Conservation (phyloP, 2,329 filamentous ascomycete species). For the Aureobasidium mangrovei region DNA sequence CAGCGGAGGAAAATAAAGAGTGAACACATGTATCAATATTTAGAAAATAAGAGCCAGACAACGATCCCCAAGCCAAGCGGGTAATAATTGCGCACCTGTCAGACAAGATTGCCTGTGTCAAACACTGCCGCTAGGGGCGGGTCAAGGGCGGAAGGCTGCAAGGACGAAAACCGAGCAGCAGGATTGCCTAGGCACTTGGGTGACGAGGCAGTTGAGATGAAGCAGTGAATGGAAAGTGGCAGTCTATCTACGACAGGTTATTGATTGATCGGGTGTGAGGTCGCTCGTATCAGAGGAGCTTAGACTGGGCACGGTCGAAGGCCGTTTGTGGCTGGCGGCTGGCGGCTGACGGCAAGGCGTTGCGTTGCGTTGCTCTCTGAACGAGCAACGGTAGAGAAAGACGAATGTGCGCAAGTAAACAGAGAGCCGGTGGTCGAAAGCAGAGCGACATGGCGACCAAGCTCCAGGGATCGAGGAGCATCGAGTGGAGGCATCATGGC, state of each 20-base stretch:
- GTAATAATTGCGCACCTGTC: constrained; percentile 7
- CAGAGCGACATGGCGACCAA: too few relatives aligned
- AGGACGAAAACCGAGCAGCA: neutral
- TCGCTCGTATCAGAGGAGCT: constrained; percentile 9
- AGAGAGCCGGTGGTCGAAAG: too few relatives aligned
- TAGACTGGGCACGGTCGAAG: constrained; percentile 4
- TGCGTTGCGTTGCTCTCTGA: too few relatives aligned
- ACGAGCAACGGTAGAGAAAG: too few relatives aligned
- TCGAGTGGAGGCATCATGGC: too few relatives aligned
- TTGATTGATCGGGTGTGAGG: neutral
- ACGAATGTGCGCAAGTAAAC: too few relatives aligned
- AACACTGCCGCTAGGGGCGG: neutral
- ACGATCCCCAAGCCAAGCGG: constrained; percentile 3
- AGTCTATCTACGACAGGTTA: constrained; percentile 3
- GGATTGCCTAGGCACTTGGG: neutral
- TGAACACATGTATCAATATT: constrained; percentile 3
- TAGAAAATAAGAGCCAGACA: neutral
- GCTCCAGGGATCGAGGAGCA: too few relatives aligned
- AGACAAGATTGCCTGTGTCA: constrained; percentile 6
- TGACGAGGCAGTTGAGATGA: neutral
- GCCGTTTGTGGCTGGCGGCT: neutral
- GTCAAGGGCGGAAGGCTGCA: neutral
- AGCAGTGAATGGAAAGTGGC: neutral
- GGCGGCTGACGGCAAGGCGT: too few relatives aligned
- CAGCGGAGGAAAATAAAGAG: neutral